These are phyloP conservation scores for Pharus latifolius DNA, from an alignment of 176 grass and related monocot genomes.

Conservation along the genomic window DNA sequence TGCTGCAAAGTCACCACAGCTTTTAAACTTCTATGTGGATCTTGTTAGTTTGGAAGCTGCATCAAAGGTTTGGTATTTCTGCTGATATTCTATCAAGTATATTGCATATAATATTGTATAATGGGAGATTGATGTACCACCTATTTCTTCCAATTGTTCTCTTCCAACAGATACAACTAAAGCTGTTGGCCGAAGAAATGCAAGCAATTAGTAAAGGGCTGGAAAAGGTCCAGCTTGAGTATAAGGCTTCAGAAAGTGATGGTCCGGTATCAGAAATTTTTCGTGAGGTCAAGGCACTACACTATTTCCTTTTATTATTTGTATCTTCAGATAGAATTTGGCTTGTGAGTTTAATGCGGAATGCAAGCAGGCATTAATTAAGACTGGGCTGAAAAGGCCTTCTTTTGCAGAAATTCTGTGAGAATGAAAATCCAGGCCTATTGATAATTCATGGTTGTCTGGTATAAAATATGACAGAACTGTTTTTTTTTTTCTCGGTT, in stretches of 20 bases:
- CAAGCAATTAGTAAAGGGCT: constrained; percentile 90
- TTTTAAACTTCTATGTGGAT: constrained; percentile 82
- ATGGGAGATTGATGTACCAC: background rate
- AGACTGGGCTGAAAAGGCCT: background rate
- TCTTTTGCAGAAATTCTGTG: background rate
- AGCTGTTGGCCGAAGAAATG: constrained; percentile 99
- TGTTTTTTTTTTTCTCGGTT: background rate
- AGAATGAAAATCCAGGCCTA: background rate
- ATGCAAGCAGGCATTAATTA: background rate
- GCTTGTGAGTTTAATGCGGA: background rate
- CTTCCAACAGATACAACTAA: constrained; percentile 85
- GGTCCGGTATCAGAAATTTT: constrained; percentile 90
- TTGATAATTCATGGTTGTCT: background rate
- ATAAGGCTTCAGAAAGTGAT: constrained; percentile 93
- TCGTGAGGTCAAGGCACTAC: constrained; percentile 38
- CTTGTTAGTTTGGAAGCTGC: constrained; percentile 84
- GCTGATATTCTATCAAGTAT: background rate
- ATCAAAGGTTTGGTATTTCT: constrained; percentile 71
- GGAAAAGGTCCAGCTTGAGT: constrained; percentile 78
- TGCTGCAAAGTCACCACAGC: constrained; percentile 62
- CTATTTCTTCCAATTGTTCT: constrained; percentile 9
- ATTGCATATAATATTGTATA: constrained; percentile 18
- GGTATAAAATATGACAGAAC: background rate
- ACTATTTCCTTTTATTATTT: constrained; percentile 1
- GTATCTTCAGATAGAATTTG: background rate